Evolutionary conservation across 345 rosid genomes (phyloP), one percentile per base, ranked within the genome.

Genomic region (Heritiera fomes): DNA sequence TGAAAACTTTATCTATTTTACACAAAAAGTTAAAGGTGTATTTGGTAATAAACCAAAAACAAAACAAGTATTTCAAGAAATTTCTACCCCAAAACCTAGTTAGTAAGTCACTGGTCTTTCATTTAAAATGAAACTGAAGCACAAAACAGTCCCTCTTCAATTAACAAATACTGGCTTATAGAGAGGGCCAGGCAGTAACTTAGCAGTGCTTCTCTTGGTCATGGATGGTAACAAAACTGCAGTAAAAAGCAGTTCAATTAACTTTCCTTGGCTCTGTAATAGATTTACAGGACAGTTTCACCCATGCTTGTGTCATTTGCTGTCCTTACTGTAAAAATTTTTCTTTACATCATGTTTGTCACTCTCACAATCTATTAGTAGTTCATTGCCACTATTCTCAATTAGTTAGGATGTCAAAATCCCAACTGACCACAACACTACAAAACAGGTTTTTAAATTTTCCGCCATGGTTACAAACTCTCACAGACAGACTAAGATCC

Each of bases 381-480:
- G 73, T 69, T 69, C 55, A 69, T 69, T 49, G 18, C 55, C 55
- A 59, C 13, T 17, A 20, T 18, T 8, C 30, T 67, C 52, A 40
- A 41, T 53, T 52, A 75, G 56, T 60, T 59, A 43, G 52, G 7
- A 74, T 74, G 67, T 74, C 60, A 74, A 56, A 59, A 74, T 74
- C 55, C 50, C 40, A 17, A 58, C 66, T 18, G 77, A 20, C 66
- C 66, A 59, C 10, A 74, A 58, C 53, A 38, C 32, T 14, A 55
- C 77, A 75, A 75, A 61, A 13, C 4, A 17, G 45, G 5, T 8
- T 30, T 52, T 28, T 50, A 18, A 8, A 32, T 49, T 13, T 50
- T 50, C 3, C 3, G 7, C 23, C 60, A 14, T 30, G 12, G 60
- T 32, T 50, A 50, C 58, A 70, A 32, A 50, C 46, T 15, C 10